These are phyloP conservation scores for Moesziomyces sp. DNA, from an alignment of 1,284 basidiomycete species.

Conservation along the genomic window DNA sequence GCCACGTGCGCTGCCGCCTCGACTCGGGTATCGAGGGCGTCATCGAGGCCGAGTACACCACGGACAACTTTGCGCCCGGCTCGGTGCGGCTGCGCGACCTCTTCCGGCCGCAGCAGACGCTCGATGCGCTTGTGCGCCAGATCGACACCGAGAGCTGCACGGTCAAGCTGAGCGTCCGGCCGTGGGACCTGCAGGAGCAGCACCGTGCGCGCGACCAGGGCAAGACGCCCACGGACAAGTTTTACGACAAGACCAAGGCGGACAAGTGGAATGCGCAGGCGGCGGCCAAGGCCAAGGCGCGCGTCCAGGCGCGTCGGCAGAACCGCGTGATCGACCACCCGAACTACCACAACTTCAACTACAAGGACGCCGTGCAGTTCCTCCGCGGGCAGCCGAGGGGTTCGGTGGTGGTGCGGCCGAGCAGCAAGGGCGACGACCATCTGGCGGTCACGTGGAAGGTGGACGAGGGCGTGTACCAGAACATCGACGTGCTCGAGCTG, in stretches of 20 bases:
- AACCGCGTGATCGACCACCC: constrained; percentile 92
- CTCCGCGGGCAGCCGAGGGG: constrained; percentile 88
- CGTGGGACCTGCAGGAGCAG: constrained; percentile 74
- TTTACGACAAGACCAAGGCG: constrained; percentile 77
- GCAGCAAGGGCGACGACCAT: constrained; percentile 91
- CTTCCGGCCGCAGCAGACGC: constrained; percentile 74
- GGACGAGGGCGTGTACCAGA: constrained; percentile 94
- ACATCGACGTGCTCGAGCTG: constrained; percentile 91
- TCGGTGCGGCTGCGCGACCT: constrained; percentile 52
- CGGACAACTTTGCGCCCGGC: constrained; percentile 52
- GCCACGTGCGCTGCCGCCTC: constrained; percentile 75
- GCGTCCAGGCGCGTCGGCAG: constrained; percentile 74
- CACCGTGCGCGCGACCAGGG: constrained; percentile 77
- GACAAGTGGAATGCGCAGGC: constrained; percentile 79
- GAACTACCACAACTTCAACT: constrained; percentile 96
- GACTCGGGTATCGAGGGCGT: constrained; percentile 81
- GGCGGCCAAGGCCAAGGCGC: constrained; percentile 85
- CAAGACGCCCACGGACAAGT: constrained; percentile 74
- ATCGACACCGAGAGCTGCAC: constrained; percentile 76
- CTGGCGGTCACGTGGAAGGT: constrained; percentile 99
- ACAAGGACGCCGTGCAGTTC: constrained; percentile 87
- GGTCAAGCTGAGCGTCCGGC: constrained; percentile 82
- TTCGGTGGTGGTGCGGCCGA: constrained; percentile 83
- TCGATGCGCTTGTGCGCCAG: constrained; percentile 83
- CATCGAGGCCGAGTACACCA: constrained; percentile 57